Evolutionary conservation across 1,284 basidiomycete genomes (phyloP), one percentile per base, ranked within the genome.

Genomic region (Boletus smithii): DNA sequence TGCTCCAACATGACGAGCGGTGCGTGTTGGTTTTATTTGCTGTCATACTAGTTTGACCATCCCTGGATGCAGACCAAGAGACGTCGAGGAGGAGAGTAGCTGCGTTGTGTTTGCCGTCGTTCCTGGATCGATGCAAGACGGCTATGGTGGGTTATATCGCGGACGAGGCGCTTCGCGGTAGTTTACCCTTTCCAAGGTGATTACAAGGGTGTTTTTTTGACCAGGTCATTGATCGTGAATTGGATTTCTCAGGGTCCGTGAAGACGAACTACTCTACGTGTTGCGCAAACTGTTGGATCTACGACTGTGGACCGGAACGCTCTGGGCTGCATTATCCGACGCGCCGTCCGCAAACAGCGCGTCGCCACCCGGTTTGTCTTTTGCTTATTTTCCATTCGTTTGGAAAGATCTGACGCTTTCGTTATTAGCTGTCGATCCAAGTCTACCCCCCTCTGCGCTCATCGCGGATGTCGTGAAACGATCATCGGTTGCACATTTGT

Each of bases 231-330:
- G 35, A 51, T 29, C 1, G 14, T 26, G 33, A n/a, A 24, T 40
- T 22, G 24, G 8, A 27, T 27, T 17, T 14, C 34, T 14, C 50
- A 93, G 92, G 49, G 78, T 84, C 1, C 80, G 91, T 27, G 91
- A 97, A 64, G 93, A 97, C 56, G 95, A 98, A 61, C 66, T 98
- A 13, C 67, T 93, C 1, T 95, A 91, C 59, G 79, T 95, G 8
- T 71, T 97, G 10, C 79, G 80, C 36, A 88, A 90, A 53, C 68
- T 95, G n/a, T 71, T 83, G 3, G 75, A 78, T 27, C 69, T 92
- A 29, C 74, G 75, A 16, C 67, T 94, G 10, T 89, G 83, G 79
- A 73, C 81, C 8, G 88, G 85, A 1, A 81, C 81, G 2, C 68
- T 92, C 10, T 88, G 83, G 82, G 85, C 88, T 1, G 84, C 85